Evolutionary conservation across 495 filamentous ascomycete genomes (phyloP).

Genomic region (Penicilliopsis zonata): DNA sequence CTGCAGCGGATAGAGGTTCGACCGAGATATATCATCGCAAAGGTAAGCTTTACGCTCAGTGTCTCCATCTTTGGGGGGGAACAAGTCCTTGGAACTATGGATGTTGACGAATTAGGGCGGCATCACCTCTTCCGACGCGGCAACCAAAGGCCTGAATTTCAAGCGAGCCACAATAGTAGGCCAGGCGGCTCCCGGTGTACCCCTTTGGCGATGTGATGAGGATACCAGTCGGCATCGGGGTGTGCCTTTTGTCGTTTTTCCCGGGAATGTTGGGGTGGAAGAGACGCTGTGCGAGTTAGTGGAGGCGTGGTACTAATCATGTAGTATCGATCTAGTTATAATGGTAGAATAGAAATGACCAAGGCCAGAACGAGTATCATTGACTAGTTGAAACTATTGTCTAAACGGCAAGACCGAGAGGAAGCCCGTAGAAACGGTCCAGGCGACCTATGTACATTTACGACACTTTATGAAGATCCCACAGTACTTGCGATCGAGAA

Average conservation of each 20-base stretch:
- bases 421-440: too few relatives aligned
- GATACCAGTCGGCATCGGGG: slow-evolving; percentile 28
- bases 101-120: slow-evolving; percentile 37
- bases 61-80: neutral
- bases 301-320: slow-evolving; percentile 20
- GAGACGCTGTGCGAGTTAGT: slow-evolving; percentile 30
- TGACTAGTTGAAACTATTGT: too few relatives aligned
- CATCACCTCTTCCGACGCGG: slow-evolving; percentile 41
- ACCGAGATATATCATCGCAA: slow-evolving; percentile 42
- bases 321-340: too few relatives aligned
- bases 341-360: too few relatives aligned
- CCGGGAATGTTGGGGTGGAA: slow-evolving; percentile 44
- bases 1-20: slow-evolving; percentile 25
- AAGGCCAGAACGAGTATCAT: too few relatives aligned
- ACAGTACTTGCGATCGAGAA: too few relatives aligned
- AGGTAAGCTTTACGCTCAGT: slow-evolving; percentile 17
- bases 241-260: slow-evolving; percentile 42
- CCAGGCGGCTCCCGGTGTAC: slow-evolving; percentile 42
- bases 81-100: too few relatives aligned
- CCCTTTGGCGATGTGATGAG: slow-evolving; percentile 43
- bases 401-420: too few relatives aligned
- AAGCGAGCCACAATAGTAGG: slow-evolving; percentile 40
- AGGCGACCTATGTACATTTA: too few relatives aligned
- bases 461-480: too few relatives aligned
- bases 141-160: slow-evolving; percentile 39